A percentile compares a stretch with the other conserved stretches of the same genome.
Conservation (phyloP, 2,329 filamentous ascomycete species). For the Macroventuria anomochaeta region DNA sequence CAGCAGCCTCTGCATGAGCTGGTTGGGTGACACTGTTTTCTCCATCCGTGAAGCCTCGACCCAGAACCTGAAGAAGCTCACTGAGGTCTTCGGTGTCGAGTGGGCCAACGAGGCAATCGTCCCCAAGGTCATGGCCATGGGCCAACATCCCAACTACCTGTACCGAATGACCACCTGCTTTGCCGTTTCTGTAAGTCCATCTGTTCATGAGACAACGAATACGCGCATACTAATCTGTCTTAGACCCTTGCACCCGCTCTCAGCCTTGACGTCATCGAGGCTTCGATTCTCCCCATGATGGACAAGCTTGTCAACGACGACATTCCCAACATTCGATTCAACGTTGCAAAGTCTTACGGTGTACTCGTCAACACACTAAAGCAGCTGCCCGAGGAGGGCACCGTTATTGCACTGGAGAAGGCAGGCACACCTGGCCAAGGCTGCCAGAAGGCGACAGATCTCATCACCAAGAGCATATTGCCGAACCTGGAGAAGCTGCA, state of each 20-base stretch:
- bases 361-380: conserved; percentile 91
- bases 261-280: conserved; percentile 89
- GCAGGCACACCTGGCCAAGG: conserved; percentile 64
- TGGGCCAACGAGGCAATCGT: conserved; percentile 98
- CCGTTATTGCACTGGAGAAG: conserved; percentile 84
- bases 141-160: conserved; percentile 96
- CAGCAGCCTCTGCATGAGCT: conserved; percentile 94
- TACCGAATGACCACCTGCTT: conserved; percentile 99
- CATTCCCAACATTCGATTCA: conserved; percentile 99
- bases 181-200: conserved; percentile 83
- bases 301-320: conserved; percentile 92
- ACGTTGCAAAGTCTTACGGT: conserved; percentile 96
- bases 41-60: conserved; percentile 97
- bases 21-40: conserved; percentile 98
- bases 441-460: conserved; percentile 74
- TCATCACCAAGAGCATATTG: conserved; percentile 85
- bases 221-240: conserved; percentile 17
- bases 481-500: conserved; percentile 94
- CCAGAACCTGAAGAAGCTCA: conserved; percentile 96
- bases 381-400: conserved; percentile 86
- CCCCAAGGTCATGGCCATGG: conserved; percentile 98
- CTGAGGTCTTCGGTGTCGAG: conserved; percentile 96
- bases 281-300: conserved; percentile 93
- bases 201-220: neutral
- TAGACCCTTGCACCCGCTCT: conserved; percentile 94